Conservation (phyloP, 345 rosid genomes). For the Abelmoschus esculentus region DNA sequence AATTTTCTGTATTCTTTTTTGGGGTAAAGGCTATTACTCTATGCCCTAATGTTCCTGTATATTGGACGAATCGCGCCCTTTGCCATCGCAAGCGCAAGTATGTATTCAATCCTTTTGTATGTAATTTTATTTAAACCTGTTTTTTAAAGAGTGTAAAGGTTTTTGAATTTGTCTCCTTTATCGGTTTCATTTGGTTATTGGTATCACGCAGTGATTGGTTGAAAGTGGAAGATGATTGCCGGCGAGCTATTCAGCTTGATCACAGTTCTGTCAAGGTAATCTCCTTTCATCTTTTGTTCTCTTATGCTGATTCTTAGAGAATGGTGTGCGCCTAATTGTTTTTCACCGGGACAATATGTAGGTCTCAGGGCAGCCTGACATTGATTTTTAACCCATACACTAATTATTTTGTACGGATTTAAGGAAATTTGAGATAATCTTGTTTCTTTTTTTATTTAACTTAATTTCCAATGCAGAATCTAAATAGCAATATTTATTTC, state of each 20-base stretch:
- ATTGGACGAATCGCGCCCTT: conserved; percentile 91
- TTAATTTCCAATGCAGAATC: neutral
- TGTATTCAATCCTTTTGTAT: conserved; percentile 17
- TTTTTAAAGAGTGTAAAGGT: no score
- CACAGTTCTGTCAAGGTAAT: conserved; percentile 60
- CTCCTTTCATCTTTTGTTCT: neutral
- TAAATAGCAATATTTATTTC: neutral
- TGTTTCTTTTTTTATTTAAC: neutral
- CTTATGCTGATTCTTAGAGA: neutral
- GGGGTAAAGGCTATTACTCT: conserved; percentile 60
- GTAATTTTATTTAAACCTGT: neutral
- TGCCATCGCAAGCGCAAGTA: conserved; percentile 87
- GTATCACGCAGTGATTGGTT: conserved; percentile 57
- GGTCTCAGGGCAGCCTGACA: no score
- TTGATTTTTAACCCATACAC: neutral
- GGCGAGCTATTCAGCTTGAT: conserved; percentile 68
- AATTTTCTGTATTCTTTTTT: neutral
- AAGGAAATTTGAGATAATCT: neutral
- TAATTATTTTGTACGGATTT: neutral
- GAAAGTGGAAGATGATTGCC: conserved; percentile 74
- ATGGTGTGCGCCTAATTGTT: neutral
- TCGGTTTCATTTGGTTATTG: neutral
- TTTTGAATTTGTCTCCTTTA: neutral
- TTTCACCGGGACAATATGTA: no score
- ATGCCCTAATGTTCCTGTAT: conserved; percentile 72